Base-by-base conservation (phyloP, 805 yeast genomes). In the Cyberlindnera xishuangbannaensis region DNA sequence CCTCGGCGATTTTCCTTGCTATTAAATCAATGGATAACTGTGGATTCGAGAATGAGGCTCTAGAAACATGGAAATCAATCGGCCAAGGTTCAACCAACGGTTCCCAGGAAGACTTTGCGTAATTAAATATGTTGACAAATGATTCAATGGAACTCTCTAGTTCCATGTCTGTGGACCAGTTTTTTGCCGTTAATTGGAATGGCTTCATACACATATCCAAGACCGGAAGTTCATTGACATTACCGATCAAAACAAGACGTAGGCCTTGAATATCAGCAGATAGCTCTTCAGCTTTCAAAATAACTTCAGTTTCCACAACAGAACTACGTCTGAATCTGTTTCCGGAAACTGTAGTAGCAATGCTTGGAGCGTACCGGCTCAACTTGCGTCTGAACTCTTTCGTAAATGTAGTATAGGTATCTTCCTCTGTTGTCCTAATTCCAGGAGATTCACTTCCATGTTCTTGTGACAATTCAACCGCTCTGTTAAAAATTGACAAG, bases 81-180 rank as follows among this genome's bases (percentile, higher is more conserved):
- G 85, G 79, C 83, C 95, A 83, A 0, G 90, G 80, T 50, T 92
- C 98, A 31, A 92, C 56, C 28, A 92, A 62, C 0, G 98, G 97
- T 50, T 92, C 97, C 97, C 98, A 88, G 0, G 86, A 73, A 4
- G 96, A 87, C 41, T 83, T 76, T 0, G 96, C 74, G 55, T 88
- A 88, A 55, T 87, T 87, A 65, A 83, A 88, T 15, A 85, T 74
- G 55, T 85, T 87, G 8, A 83, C 71, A 40, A 64, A 72, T 1
- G 86, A 68, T 40, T 76, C 83, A 22, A 87, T 56, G 17, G 73
- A 71, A 0, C 81, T 66, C 36, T 76, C 77, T 1, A 85, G 83
- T 45, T 77, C 78, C 34, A 88, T 56, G 39, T 83, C 88, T 1
- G 88, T 77, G 0, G 95, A 81, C 97, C 97, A 88, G 48, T 88